Evolutionary conservation across 805 yeast genomes (phyloP), one percentile per base, ranked within the genome.

Genomic region (Starmerella roubikii): DNA sequence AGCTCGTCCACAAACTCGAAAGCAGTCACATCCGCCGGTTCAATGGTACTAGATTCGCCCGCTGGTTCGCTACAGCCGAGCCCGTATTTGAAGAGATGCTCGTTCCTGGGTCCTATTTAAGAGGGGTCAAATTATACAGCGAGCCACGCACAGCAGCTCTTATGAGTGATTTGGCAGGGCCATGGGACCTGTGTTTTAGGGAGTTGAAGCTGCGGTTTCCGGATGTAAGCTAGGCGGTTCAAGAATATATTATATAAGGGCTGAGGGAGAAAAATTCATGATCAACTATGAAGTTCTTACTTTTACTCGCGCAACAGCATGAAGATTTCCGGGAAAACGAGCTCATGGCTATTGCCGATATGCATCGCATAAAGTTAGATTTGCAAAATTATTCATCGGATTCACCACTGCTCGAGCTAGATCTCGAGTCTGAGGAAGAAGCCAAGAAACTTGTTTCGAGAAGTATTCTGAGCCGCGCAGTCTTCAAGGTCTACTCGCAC

Each of bases 231-330:
- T 22, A 8, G 10, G 24, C 10, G 10, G 7, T 10, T 22, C 10
- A 22, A 8, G 24, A 8, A 22, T 22, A 8, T 22, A 22, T 22
- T 7, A 22, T 7, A 10, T 22, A 8, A 22, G 24, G 24, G 7
- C 24, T 22, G 7, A 2, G 10, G n/a, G n/a, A 4, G 11, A 16
- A 15, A 9, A 22, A 8, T 22, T 22, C 24, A 22, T 8, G n/a
- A n/a, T n/a, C n/a, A 22, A 20, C n/a, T 10, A 57, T 56, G 57
- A 67, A 70, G 39, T 91, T 83, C 53, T 56, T 88, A 34, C 64
- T 91, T n/a, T 74, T 78, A 54, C 67, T 91, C 54, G 94, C 94
- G 3, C 95, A 86, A 59, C 71, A 77, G 30, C 85, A 84, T 54
- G 74, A 78, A 36, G 68, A 71, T 42, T 88, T 88, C 59, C 67